phyloP scores from a whole-genome alignment of 1,284 basidiomycete species.

The Microbotryum intermedium region DNA sequence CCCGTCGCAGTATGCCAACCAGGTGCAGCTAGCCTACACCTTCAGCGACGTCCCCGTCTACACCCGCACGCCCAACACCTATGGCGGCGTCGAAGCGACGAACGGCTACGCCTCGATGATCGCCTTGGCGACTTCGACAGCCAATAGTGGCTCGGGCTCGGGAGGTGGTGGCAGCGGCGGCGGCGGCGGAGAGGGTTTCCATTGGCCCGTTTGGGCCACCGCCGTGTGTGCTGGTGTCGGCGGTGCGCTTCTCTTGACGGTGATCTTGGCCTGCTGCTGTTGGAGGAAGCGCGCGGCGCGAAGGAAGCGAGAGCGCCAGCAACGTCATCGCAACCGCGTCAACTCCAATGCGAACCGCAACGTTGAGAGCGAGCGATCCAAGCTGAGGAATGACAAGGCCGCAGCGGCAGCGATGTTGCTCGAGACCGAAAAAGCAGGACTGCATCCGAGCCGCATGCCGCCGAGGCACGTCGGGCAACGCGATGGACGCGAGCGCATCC shows the following conservation, averaged over 20 bases:
- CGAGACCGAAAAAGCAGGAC: neutral
- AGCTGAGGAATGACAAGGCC: neutral
- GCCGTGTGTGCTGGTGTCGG: conserved; percentile 14
- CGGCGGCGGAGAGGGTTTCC: neutral
- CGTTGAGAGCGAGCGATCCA: neutral
- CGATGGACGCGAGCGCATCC: neutral
- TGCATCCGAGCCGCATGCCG: neutral
- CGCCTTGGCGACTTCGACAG: neutral
- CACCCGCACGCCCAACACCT: conserved; percentile 10
- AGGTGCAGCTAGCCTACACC: conserved; percentile 12
- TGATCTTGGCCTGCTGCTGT: conserved; percentile 6
- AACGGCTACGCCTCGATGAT: conserved; percentile 13
- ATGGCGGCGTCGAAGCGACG: conserved; percentile 19
- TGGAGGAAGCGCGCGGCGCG: conserved; percentile 1
- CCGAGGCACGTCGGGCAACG: neutral
- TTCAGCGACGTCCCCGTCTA: conserved; percentile 9
- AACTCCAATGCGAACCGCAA: neutral
- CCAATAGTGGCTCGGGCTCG: neutral
- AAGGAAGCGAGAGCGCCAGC: neutral
- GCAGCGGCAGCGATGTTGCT: neutral
- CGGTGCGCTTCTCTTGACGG: conserved; percentile 4
- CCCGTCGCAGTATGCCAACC: conserved; percentile 18
- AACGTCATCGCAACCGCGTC: neutral
- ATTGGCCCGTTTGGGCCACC: conserved; percentile 24
- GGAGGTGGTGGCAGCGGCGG: neutral